Evolutionary conservation across 345 rosid genomes (phyloP).

Genomic region (Barbarea vulgaris): DNA sequence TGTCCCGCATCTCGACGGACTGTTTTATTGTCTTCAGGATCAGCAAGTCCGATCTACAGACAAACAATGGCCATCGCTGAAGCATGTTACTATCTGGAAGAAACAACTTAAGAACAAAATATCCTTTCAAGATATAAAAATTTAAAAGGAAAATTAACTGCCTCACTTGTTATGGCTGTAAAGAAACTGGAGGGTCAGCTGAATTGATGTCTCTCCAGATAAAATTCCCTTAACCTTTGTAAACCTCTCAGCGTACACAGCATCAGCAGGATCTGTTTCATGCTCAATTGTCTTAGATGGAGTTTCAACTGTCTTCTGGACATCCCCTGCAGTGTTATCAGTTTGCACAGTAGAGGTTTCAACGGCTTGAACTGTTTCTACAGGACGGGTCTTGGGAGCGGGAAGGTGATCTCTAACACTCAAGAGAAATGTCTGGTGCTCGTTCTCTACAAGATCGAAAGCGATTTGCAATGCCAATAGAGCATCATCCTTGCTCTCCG

Average conservation of each 20-base stretch:
- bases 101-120: neutral
- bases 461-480: conserved; percentile 90
- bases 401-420: conserved; percentile 83
- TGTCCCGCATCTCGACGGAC: conserved; percentile 96
- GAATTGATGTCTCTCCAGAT: conserved; percentile 94
- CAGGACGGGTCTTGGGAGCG: conserved; percentile 58
- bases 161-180: conserved; percentile 90
- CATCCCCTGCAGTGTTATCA: conserved; percentile 71
- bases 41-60: conserved; percentile 79
- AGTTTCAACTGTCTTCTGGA: conserved; percentile 78
- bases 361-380: conserved; percentile 56
- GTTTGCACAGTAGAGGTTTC: conserved; percentile 52
- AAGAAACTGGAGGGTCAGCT: conserved; percentile 86
- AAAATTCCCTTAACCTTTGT: conserved; percentile 81
- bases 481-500: conserved; percentile 83
- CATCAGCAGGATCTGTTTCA: conserved; percentile 65
- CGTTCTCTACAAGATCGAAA: conserved; percentile 96
- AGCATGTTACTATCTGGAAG: conserved; percentile 13
- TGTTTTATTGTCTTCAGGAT: conserved; percentile 94
- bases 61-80: conserved; percentile 26
- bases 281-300: conserved; percentile 45
- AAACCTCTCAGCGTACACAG: conserved; percentile 73
- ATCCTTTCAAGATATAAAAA: neutral
- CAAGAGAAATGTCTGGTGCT: conserved; percentile 94
- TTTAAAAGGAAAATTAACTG: conserved; percentile 7